Conservation (phyloP, 2,329 filamentous ascomycete genomes). For the Drechslerella dactyloides region DNA sequence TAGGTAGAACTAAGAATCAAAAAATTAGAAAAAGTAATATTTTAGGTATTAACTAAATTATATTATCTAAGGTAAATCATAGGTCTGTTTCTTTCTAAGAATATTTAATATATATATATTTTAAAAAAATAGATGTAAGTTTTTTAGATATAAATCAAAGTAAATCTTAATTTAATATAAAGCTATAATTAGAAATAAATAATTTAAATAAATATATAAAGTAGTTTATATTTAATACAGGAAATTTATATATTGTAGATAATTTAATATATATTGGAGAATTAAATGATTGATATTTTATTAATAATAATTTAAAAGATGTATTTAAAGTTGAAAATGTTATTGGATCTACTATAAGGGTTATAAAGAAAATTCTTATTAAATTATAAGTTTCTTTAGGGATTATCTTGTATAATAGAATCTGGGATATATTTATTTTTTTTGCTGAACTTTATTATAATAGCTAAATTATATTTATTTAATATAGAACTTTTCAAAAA, state of each 20-base stretch:
- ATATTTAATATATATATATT: too few relatives aligned
- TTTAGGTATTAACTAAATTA: background rate
- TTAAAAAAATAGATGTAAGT: too few relatives aligned
- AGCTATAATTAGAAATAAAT: background rate
- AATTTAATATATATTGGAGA: background rate
- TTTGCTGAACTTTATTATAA: constrained; percentile 1
- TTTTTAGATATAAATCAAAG: too few relatives aligned
- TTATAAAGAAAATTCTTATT: background rate
- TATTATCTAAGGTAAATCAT: too few relatives aligned
- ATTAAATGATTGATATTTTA: too few relatives aligned
- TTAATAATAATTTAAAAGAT: too few relatives aligned
- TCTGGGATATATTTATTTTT: background rate
- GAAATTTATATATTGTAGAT: too few relatives aligned
- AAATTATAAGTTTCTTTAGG: background rate
- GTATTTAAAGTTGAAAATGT: too few relatives aligned
- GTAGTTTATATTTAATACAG: background rate
- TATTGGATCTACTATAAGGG: too few relatives aligned
- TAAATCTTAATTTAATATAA: background rate
- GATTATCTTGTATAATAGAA: background rate
- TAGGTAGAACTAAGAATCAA: background rate
- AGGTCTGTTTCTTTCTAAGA: too few relatives aligned
- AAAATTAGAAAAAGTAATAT: background rate
- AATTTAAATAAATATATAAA: background rate
- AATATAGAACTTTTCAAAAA: background rate
- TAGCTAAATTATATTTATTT: background rate